Evolutionary conservation across 192 early-diverging fungal species (phyloP).

Genomic region (Podila clonocystis): DNA sequence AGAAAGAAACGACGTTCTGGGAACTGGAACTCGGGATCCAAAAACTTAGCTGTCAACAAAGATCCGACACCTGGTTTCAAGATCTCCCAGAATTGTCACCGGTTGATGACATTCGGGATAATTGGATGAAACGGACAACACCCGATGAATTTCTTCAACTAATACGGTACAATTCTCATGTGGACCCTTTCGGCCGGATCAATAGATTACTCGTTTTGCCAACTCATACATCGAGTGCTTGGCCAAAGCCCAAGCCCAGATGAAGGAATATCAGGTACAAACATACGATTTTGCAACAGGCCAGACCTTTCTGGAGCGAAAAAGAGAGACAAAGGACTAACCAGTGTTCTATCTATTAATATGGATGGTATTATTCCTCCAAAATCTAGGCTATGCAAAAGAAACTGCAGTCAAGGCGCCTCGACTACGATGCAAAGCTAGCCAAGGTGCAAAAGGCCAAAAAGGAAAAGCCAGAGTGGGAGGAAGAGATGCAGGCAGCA

Average conservation of each 20-base stretch:
- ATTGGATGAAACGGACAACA: too few relatives aligned
- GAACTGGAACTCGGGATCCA: too few relatives aligned
- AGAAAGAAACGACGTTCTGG: too few relatives aligned
- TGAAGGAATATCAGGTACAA: conserved; percentile 25
- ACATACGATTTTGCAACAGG: background rate
- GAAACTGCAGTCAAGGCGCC: conserved; percentile 87
- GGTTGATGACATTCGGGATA: too few relatives aligned
- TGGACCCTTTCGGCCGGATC: background rate
- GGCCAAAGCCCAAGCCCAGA: conserved; percentile 18
- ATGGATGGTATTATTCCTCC: background rate
- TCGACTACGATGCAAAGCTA: conserved; percentile 93
- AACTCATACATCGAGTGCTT: conserved; percentile 19
- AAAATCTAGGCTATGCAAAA: conserved; percentile 67
- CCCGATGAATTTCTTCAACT: too few relatives aligned
- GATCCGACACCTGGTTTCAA: too few relatives aligned
- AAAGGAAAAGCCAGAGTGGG: conserved; percentile 86
- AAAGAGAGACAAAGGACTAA: background rate
- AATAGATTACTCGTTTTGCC: conserved; percentile 11
- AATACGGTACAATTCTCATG: background rate
- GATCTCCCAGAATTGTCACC: too few relatives aligned
- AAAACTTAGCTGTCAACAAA: too few relatives aligned
- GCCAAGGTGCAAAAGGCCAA: conserved; percentile 86
- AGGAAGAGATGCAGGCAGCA: conserved; percentile 86
- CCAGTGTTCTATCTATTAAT: background rate
- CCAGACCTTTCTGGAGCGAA: background rate